Conservation (phyloP, 768 basidiomycete genomes). For the Cystofilobasidium bisporidii region DNA sequence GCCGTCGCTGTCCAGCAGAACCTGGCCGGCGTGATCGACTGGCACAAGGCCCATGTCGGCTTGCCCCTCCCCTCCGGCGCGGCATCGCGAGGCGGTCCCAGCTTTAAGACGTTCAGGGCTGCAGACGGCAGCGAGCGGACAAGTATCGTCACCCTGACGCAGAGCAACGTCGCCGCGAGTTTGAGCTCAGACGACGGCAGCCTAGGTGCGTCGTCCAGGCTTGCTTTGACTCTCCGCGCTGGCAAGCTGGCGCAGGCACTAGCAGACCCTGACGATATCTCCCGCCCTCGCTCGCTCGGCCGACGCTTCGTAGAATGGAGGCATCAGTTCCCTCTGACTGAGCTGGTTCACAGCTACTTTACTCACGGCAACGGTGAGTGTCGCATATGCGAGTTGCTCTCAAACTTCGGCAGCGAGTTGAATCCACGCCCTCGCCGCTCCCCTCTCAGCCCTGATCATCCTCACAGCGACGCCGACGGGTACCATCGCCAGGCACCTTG, state of each 20-base stretch:
- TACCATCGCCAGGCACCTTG: constrained; percentile 58
- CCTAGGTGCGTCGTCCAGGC: constrained; percentile 47
- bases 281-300: neutral
- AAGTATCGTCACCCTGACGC: constrained; percentile 53
- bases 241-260: too few species aligned
- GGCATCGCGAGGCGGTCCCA: constrained; percentile 37
- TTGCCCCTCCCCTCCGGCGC: constrained; percentile 52
- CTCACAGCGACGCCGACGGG: constrained; percentile 56
- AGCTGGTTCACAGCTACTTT: constrained; percentile 58
- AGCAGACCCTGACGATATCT: neutral
- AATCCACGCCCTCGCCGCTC: neutral
- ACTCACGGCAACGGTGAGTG: constrained; percentile 13
- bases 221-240: neutral
- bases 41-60: constrained; percentile 71
- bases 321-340: constrained; percentile 60
- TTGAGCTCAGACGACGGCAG: constrained; percentile 58
- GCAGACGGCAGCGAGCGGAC: constrained; percentile 34
- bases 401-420: too few species aligned
- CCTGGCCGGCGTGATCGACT: constrained; percentile 54
- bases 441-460: constrained; percentile 46
- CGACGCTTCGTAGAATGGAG: constrained; percentile 56
- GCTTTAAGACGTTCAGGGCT: constrained; percentile 46
- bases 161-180: constrained; percentile 67
- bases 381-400: too few species aligned
- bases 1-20: constrained; percentile 33